Percentiles rank a stretch among this genome's conserved stretches.
phyloP scores from a whole-genome alignment of 305 asterid genomes.

The Solanum hybrid region DNA sequence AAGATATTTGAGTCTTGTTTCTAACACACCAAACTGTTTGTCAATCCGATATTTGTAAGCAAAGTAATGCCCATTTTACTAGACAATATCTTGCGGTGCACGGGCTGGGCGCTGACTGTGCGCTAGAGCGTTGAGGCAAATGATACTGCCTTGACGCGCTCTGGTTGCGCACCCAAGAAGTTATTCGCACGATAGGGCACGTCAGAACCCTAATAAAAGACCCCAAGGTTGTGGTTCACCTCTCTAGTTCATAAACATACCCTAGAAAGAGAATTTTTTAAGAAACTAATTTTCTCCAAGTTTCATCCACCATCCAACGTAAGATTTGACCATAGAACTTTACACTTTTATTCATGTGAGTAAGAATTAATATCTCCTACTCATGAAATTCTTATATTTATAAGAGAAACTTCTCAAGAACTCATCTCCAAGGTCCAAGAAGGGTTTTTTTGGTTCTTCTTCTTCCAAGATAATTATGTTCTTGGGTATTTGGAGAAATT shows the following conservation, averaged over 20 bases:
- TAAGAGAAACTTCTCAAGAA: not conserved
- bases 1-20: not conserved
- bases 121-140: not conserved
- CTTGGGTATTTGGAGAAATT: not conserved
- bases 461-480: not conserved
- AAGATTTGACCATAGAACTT: not conserved
- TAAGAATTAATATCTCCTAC: not conserved
- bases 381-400: not conserved
- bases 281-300: not conserved
- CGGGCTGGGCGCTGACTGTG: not conserved
- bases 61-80: too few relatives aligned
- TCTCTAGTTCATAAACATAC: not conserved
- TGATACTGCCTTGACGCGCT: not conserved
- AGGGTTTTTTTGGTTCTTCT: not conserved
- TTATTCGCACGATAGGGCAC: not conserved
- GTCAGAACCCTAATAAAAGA: not conserved
- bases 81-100: not conserved
- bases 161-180: not conserved
- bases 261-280: not conserved
- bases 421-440: not conserved
- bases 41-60: not conserved
- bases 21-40: not conserved
- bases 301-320: not conserved
- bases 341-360: not conserved
- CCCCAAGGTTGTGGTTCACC: not conserved